These are phyloP conservation scores for Sarocladiaceae sp. DNA, from an alignment of 2,329 filamentous ascomycete species.

Conservation along the genomic window DNA sequence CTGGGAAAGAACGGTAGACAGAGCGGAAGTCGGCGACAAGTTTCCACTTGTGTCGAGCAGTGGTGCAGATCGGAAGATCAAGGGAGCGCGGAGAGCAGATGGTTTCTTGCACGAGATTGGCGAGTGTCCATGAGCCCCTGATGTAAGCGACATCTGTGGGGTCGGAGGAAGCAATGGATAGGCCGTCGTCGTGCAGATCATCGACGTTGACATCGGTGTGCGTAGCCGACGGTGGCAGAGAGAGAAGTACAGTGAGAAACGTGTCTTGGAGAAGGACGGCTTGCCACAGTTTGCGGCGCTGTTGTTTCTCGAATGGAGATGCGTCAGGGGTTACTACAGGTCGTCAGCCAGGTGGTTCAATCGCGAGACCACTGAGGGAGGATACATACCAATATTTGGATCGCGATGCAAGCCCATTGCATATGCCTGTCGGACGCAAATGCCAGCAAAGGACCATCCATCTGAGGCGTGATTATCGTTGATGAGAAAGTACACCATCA, in stretches of 20 bases:
- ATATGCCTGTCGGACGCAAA: constrained; percentile 70
- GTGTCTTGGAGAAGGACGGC: constrained; percentile 76
- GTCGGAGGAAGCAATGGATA: constrained; percentile 50
- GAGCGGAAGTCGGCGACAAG: constrained; percentile 63
- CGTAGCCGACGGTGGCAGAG: constrained; percentile 69
- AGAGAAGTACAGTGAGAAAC: constrained; percentile 70
- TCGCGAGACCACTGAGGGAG: background rate
- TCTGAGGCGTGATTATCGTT: constrained; percentile 82
- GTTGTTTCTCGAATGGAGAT: constrained; percentile 66
- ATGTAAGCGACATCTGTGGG: constrained; percentile 66
- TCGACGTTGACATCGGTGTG: constrained; percentile 75
- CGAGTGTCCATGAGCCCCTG: constrained; percentile 70
- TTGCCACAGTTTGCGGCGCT: constrained; percentile 75
- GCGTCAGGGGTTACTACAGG: constrained; percentile 55
- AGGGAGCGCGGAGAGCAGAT: constrained; percentile 71
- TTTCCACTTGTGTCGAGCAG: constrained; percentile 61
- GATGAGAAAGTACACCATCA: constrained; percentile 76
- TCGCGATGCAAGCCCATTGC: constrained; percentile 77
- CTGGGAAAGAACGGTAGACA: constrained; percentile 67
- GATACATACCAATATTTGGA: constrained; percentile 57
- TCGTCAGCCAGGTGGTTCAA: constrained; percentile 14
- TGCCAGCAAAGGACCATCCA: constrained; percentile 75
- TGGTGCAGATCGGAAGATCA: constrained; percentile 64
- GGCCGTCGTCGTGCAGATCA: constrained; percentile 59
- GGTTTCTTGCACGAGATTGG: constrained; percentile 70